Conservation (phyloP, 441 rosid genomes). For the California macrophylla region DNA sequence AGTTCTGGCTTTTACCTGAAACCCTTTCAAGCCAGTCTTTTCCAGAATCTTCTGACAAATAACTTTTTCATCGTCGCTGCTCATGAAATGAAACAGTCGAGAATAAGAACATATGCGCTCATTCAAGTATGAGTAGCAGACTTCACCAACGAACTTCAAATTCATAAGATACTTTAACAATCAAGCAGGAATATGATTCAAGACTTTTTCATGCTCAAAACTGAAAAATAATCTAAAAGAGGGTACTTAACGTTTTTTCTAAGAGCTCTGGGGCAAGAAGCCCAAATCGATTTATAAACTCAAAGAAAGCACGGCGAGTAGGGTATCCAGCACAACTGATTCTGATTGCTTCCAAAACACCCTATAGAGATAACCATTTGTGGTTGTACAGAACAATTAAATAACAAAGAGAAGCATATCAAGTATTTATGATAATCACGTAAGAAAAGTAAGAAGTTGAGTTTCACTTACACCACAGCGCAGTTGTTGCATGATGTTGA, state of each 20-base stretch:
- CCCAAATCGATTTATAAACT: constrained; percentile 60
- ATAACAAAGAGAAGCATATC: constrained; percentile 17
- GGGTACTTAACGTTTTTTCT: constrained; percentile 59
- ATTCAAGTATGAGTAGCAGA: not conserved
- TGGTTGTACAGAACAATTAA: constrained; percentile 8
- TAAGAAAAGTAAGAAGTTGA: constrained; percentile 15
- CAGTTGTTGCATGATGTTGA: constrained; percentile 69
- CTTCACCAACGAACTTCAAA: too few relatives aligned
- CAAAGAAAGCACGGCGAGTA: constrained; percentile 63
- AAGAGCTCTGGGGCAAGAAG: constrained; percentile 61
- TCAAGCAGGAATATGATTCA: not conserved
- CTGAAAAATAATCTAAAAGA: constrained; percentile 1
- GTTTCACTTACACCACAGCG: constrained; percentile 75
- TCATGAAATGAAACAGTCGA: constrained; percentile 14
- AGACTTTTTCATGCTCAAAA: not conserved
- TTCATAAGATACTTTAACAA: not conserved
- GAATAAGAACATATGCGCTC: not conserved
- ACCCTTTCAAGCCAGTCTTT: constrained; percentile 58
- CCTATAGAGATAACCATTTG: constrained; percentile 34
- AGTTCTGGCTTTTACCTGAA: constrained; percentile 37
- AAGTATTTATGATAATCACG: constrained; percentile 8
- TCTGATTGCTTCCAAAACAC: constrained; percentile 82
- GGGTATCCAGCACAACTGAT: constrained; percentile 80
- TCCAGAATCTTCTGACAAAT: constrained; percentile 61
- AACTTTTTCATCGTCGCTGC: constrained; percentile 52